Conservation (phyloP, 192 early-diverging fungal genomes). For the Lunasporangiospora selenospora region DNA sequence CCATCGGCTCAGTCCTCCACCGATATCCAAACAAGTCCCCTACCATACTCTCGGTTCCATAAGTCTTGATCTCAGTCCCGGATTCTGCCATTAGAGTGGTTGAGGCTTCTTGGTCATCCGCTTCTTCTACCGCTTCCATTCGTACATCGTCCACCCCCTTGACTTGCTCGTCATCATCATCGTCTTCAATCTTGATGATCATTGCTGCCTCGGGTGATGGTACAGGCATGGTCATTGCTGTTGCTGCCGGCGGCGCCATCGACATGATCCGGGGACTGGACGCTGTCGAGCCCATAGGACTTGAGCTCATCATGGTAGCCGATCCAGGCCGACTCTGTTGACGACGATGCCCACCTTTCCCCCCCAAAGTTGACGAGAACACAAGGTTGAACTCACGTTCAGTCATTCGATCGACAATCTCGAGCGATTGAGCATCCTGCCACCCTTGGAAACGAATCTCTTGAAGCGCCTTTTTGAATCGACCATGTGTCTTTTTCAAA, state of each 20-base stretch:
- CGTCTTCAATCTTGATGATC: slow-evolving; percentile 42
- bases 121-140: too few species aligned
- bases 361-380: slow-evolving; percentile 9
- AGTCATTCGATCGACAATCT: slow-evolving; percentile 39
- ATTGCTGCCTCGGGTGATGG: background rate
- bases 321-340: too few species aligned
- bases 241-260: too few species aligned
- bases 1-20: slow-evolving; percentile 46
- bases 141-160: too few species aligned
- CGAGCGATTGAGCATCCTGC: slow-evolving; percentile 46
- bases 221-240: too few species aligned
- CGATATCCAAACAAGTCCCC: slow-evolving; percentile 42
- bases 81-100: background rate
- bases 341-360: too few species aligned
- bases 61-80: slow-evolving; percentile 18
- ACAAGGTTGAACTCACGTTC: slow-evolving; percentile 41
- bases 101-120: too few species aligned
- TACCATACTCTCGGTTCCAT: slow-evolving; percentile 31
- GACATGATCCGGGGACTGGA: too few species aligned
- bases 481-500: slow-evolving; percentile 39
- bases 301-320: too few species aligned
- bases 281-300: too few species aligned
- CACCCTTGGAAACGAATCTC: slow-evolving; percentile 45
- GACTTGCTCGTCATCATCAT: slow-evolving; percentile 11
- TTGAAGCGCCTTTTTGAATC: slow-evolving; percentile 41